Conservation (phyloP, 139 green algal genomes). For the Eudorina sp. region DNA sequence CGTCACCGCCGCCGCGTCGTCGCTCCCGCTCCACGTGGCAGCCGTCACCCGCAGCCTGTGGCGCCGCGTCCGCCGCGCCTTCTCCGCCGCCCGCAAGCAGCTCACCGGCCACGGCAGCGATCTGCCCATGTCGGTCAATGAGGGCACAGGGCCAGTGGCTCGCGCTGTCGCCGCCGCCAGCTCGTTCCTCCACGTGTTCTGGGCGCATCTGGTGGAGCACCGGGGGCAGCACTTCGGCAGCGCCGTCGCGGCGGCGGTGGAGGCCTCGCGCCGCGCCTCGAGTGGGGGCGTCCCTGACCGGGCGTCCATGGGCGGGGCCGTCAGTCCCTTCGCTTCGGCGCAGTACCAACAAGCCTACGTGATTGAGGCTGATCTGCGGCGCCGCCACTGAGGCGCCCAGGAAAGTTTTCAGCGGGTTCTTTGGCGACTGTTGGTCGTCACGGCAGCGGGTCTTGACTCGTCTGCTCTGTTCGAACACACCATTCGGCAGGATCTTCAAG, state of each 20-base stretch:
- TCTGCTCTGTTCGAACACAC: too few species aligned
- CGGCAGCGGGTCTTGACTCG: too few species aligned
- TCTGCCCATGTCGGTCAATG: conserved; percentile 9
- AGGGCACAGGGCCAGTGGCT: not conserved
- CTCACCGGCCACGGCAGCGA: conserved; percentile 9
- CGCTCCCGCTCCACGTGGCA: too few species aligned
- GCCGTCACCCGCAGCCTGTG: conserved; percentile 1
- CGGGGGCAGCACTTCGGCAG: not conserved
- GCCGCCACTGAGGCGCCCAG: too few species aligned
- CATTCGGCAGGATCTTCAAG: too few species aligned
- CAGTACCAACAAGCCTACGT: not conserved
- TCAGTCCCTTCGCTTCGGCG: not conserved
- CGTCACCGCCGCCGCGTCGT: too few species aligned
- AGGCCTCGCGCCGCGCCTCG: not conserved
- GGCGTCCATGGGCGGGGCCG: not conserved
- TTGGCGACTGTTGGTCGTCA: too few species aligned
- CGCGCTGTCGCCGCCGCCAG: conserved; percentile 1
- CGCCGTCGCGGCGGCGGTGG: not conserved
- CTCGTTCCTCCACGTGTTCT: not conserved
- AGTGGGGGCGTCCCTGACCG: not conserved
- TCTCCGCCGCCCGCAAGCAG: not conserved
- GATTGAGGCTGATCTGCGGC: not conserved
- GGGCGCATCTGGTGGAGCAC: not conserved
- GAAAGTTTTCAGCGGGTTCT: too few species aligned
- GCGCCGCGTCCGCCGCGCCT: conserved; percentile 31